phyloP scores from a whole-genome alignment of 306 rosid genomes.

The Clitoria ternatea region DNA sequence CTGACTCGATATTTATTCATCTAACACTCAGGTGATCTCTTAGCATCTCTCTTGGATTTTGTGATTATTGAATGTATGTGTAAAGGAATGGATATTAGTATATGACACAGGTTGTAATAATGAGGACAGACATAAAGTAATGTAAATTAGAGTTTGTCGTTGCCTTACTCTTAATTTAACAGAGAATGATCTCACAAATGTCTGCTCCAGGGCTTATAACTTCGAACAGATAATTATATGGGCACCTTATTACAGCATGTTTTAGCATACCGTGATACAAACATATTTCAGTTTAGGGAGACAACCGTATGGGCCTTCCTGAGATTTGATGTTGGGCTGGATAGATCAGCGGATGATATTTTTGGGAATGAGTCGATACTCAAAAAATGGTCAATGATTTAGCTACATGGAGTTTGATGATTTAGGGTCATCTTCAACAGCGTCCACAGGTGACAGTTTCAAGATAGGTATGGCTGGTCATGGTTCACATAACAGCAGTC shows the following conservation, averaged over 20 bases:
- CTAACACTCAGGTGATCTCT: conserved; percentile 22
- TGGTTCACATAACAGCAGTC: too few species aligned
- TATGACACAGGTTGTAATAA: conserved; percentile 13
- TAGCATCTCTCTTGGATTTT: conserved; percentile 18
- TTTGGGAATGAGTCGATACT: neutral
- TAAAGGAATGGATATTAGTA: conserved; percentile 16
- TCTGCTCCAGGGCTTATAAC: conserved; percentile 5
- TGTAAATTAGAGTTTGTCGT: neutral
- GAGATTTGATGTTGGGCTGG: conserved; percentile 15
- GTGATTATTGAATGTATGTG: conserved; percentile 9
- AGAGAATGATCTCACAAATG: neutral
- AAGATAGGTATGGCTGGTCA: too few species aligned
- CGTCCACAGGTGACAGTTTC: too few species aligned
- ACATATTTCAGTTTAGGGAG: neutral
- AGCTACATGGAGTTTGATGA: too few species aligned
- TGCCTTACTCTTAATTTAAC: neutral
- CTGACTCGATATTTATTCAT: neutral
- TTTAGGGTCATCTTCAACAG: too few species aligned
- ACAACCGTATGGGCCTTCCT: neutral
- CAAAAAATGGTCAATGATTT: neutral
- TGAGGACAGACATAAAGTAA: neutral
- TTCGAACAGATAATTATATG: neutral
- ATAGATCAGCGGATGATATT: neutral
- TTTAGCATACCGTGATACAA: neutral
- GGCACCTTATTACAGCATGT: neutral